Evolutionary conservation across 441 rosid genomes (phyloP), one percentile per base, ranked within the genome.

Genomic region (Lagerstroemia fauriei): DNA sequence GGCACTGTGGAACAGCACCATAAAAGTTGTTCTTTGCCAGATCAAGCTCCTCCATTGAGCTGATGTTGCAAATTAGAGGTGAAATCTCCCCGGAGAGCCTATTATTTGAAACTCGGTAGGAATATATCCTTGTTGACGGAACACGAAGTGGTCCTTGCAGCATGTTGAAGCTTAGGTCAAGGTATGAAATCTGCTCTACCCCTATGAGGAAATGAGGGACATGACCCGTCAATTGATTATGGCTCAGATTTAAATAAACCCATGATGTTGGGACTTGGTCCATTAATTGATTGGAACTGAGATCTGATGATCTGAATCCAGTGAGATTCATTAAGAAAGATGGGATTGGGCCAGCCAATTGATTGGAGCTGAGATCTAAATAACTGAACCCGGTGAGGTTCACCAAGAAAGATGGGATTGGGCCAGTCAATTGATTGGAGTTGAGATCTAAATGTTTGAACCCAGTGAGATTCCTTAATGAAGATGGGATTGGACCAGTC

Each of bases 71-170:
- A 10, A 78, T 13, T 12, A 38, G 16, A 14, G 44, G 46, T 1
- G 61, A 32, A 1, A 78, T 38, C 65, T 66, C 74, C 53, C 81
- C 81, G 1, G 72, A 41, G 47, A 78, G 74, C 17, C 44, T 16
- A 29, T 78, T 78, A 5, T 48, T 31, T 11, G 81, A 78, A 11
- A 66, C 66, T 24, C 2, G 72, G 59, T 63, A 78, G 27, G 25
- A n/a, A 34, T 8, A 9, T 53, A 78, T 78, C 44, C 44, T 38
- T 16, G 41, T 7, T 32, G 77, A 41, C 44, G 44, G 82, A 32
- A 57, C 25, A 12, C 77, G 82, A 44, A 72, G 38, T 8, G 48
- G 31, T 46, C 83, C 89, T 71, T 81, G 66, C 0, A 85, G 50
- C 61, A 6, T 27, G 70, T 87, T 88, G 3, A 0, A 63, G 18